Conservation (phyloP, 176 grass and related monocot genomes). For the Elaeis guineensis region DNA sequence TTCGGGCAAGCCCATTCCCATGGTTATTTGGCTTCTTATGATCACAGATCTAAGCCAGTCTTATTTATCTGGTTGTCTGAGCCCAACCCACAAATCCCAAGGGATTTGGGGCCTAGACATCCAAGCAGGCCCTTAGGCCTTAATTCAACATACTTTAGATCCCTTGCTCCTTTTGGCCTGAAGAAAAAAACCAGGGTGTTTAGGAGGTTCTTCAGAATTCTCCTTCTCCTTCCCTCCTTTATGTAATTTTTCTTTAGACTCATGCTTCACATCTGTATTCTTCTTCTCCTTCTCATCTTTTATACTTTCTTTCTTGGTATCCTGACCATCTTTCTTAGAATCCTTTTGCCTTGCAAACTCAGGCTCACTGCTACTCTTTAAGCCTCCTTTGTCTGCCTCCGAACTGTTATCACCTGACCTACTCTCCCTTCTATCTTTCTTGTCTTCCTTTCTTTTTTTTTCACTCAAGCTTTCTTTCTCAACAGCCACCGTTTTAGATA, state of each 20-base stretch:
- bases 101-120: no score
- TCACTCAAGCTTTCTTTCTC: slow-evolving; percentile 30
- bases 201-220: slow-evolving; percentile 65
- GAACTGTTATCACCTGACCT: slow-evolving; percentile 12
- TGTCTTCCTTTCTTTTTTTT: slow-evolving; percentile 41
- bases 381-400: slow-evolving; percentile 12
- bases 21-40: no score
- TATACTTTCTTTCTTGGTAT: slow-evolving; percentile 35
- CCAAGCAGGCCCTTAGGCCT: neutral
- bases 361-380: slow-evolving; percentile 21
- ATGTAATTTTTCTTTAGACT: slow-evolving; percentile 39
- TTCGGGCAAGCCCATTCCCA: no score
- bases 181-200: slow-evolving; percentile 87
- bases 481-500: neutral
- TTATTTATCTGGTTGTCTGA: no score
- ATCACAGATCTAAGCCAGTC: no score
- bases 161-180: slow-evolving; percentile 58
- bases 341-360: slow-evolving; percentile 37
- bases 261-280: slow-evolving; percentile 40
- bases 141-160: slow-evolving; percentile 59
- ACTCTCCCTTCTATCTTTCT: slow-evolving; percentile 22
- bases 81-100: no score
- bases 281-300: slow-evolving; percentile 62
- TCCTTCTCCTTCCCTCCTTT: slow-evolving; percentile 55
- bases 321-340: slow-evolving; percentile 34